phyloP scores from a whole-genome alignment of 2,329 filamentous ascomycete genomes.

The Penicillium sp. region DNA sequence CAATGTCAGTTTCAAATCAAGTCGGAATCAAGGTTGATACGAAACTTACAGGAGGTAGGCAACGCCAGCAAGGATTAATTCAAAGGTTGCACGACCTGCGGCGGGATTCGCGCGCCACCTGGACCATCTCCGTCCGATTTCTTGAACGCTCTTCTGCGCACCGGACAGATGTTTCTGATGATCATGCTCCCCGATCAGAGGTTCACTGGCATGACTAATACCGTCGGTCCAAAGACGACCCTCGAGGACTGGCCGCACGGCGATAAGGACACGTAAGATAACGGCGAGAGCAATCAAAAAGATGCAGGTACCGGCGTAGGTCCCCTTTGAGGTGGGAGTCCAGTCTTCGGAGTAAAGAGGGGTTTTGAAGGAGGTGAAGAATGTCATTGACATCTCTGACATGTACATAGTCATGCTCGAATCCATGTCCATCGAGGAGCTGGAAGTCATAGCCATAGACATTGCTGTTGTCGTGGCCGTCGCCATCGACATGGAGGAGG shows the following conservation, averaged over 20 bases:
- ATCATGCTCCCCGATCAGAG: background rate
- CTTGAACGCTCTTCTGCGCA: constrained; percentile 10
- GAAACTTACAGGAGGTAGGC: constrained; percentile 77
- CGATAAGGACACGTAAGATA: constrained; percentile 68
- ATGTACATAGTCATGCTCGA: constrained; percentile 22
- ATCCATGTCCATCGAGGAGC: constrained; percentile 20
- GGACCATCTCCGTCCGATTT: constrained; percentile 21
- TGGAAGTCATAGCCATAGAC: background rate
- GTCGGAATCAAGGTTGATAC: constrained; percentile 34
- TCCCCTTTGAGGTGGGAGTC: constrained; percentile 67
- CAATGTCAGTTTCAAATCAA: background rate
- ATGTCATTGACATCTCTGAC: constrained; percentile 26
- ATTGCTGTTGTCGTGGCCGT: background rate
- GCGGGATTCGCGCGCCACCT: constrained; percentile 78
- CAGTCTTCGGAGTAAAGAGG: constrained; percentile 67
- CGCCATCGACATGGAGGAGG: constrained; percentile 4
- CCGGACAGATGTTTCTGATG: constrained; percentile 7
- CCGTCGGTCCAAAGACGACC: constrained; percentile 23
- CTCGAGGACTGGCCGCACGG: constrained; percentile 60
- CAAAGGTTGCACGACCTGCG: constrained; percentile 67
- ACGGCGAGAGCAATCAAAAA: constrained; percentile 77
- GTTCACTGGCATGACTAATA: constrained; percentile 4
- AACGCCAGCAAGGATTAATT: constrained; percentile 69
- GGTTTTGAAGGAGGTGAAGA: constrained; percentile 59
- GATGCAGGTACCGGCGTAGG: constrained; percentile 85